Base-by-base conservation (phyloP, 495 filamentous ascomycete species). In the Cercophora sp. region DNA sequence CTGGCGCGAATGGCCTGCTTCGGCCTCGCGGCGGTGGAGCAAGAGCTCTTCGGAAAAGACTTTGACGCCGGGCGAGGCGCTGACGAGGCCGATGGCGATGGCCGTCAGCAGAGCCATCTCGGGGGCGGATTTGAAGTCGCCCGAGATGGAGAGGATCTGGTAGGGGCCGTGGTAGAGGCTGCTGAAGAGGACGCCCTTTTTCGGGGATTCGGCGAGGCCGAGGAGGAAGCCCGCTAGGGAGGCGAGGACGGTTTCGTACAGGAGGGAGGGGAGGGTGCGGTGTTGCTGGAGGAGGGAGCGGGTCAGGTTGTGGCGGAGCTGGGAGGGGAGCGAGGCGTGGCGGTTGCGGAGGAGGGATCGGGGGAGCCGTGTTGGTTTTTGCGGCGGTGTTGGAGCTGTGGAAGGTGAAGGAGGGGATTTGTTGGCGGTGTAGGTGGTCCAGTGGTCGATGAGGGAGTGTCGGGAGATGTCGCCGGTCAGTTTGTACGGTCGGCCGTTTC, bases 21-120 rank as follows among this genome's bases (percentile, higher is more conserved):
- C 70, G 0, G 75, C 65, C 61, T 82, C 79, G 1, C 79, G 74
- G 23, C 66, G 66, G 51, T 76, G 78, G 27, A 79, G 67, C 11
- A 78, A 58, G 60, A 79, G 76, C 59, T 84, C 79, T 46, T 82
- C 79, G 6, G 77, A 79, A 58, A 81, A 83, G 37, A 78, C 65
- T 47, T 70, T 71, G 27, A 83, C 79, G 5, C 73, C 78, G 1
- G 80, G 75, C 0, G 80, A 72, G 24, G 70, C 72, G 10, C 77
- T 70, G 3, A 75, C 73, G 4, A 81, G 73, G n/a, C 79, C 75
- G 29, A 80, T 77, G 6, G 79, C 72, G 31, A 84, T 71, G 45
- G 64, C 71, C 13, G 63, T 68, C 1, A 83, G 63, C 1, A 81
- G 64, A 0, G 71, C 76, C 16, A 81, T 62, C 50, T 80, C 65